phyloP scores from a whole-genome alignment of 106 monocot species.

The Chionographis japonica region DNA sequence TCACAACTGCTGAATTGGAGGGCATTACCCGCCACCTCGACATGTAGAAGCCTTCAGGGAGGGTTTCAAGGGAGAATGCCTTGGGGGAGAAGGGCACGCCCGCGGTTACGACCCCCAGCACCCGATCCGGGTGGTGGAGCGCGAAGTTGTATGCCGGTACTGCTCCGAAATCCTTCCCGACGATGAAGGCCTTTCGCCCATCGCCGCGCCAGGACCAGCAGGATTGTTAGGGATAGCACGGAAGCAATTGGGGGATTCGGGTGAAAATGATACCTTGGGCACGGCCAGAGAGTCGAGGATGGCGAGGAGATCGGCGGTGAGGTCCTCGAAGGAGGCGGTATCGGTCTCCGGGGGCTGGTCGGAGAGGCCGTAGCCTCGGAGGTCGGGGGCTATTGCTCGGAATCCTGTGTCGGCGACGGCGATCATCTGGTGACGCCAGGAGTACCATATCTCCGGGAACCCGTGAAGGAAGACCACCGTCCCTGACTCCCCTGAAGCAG shows the following conservation, averaged over 20 bases:
- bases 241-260: too few relatives aligned
- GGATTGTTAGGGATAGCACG: too few relatives aligned
- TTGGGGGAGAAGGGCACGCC: constrained; percentile 24
- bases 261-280: background rate
- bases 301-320: constrained; percentile 42
- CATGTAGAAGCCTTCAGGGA: constrained; percentile 32
- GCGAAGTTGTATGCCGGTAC: constrained; percentile 19
- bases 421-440: constrained; percentile 78
- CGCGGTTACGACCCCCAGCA: constrained; percentile 21
- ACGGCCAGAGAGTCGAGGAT: constrained; percentile 36
- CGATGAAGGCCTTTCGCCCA: constrained; percentile 22
- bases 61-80: too few relatives aligned
- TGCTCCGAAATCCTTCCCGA: constrained; percentile 46
- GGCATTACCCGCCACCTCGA: constrained; percentile 33
- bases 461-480: constrained; percentile 66
- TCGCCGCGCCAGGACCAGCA: too few relatives aligned
- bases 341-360: constrained; percentile 34
- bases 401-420: constrained; percentile 43
- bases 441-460: constrained; percentile 84
- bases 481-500: constrained; percentile 21
- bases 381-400: constrained; percentile 50
- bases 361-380: constrained; percentile 42
- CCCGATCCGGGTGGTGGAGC: constrained; percentile 14
- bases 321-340: constrained; percentile 28
- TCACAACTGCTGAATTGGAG: background rate